Conservation (phyloP, 768 basidiomycete genomes). For the Mycena rosella region DNA sequence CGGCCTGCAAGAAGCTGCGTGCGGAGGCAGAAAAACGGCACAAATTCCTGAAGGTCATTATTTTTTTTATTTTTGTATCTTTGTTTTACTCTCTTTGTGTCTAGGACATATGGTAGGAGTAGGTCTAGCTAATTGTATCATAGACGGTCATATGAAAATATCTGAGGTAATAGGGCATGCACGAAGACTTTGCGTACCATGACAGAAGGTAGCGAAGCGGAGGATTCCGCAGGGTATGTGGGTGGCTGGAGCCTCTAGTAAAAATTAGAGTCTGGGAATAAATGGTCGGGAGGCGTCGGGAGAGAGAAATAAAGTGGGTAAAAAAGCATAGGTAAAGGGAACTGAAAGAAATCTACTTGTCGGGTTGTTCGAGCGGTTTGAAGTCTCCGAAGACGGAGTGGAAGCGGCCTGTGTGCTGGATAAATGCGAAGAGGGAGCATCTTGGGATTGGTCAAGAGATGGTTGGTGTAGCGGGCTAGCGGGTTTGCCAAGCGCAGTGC, state of each 20-base stretch:
- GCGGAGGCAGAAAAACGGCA: too few relatives aligned
- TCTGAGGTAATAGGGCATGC: neutral
- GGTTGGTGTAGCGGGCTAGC: neutral
- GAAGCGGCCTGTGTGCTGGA: neutral
- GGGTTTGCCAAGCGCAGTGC: neutral
- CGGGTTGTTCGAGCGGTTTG: neutral
- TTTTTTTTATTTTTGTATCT: conserved; percentile 1
- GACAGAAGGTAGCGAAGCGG: neutral
- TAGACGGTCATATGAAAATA: neutral
- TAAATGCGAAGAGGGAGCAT: neutral
- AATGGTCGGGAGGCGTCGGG: too few relatives aligned
- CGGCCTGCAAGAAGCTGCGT: too few relatives aligned
- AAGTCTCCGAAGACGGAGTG: conserved; percentile 3
- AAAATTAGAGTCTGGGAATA: too few relatives aligned
- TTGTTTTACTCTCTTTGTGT: neutral
- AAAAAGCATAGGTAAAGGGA: too few relatives aligned
- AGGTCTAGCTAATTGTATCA: neutral
- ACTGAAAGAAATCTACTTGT: neutral
- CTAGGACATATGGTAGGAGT: neutral
- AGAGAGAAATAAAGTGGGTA: too few relatives aligned
- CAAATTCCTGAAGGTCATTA: too few relatives aligned
- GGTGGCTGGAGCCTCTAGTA: neutral
- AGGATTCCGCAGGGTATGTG: neutral
- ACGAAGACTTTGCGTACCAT: conserved; percentile 2
- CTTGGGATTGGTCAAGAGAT: neutral